phyloP scores from a whole-genome alignment of 192 early-diverging fungal genomes.

The Gaertneriomyces semiglobifer region DNA sequence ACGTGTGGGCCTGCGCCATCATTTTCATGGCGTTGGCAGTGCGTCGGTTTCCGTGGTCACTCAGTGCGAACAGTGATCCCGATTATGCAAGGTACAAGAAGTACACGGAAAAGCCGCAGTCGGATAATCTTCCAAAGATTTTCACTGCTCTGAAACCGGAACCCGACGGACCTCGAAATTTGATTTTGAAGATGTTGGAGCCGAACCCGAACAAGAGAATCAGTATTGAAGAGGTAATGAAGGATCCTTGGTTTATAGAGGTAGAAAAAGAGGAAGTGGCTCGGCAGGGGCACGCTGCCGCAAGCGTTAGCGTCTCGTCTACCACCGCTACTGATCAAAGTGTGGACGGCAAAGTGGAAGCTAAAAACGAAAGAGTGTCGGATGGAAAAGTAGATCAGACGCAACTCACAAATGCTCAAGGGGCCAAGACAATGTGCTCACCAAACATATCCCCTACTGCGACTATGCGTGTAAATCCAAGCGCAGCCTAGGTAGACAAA shows the following conservation, averaged over 20 bases:
- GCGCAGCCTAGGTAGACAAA: too few relatives aligned
- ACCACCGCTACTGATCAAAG: too few relatives aligned
- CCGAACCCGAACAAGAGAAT: constrained; percentile 17
- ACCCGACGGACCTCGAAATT: constrained; percentile 2
- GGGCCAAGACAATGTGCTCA: too few relatives aligned
- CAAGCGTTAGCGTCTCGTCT: too few relatives aligned
- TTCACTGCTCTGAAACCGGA: constrained; percentile 8
- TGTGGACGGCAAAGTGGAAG: too few relatives aligned
- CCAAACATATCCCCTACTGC: too few relatives aligned
- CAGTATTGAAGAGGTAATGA: constrained; percentile 20
- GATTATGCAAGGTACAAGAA: constrained; percentile 27
- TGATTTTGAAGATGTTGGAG: constrained; percentile 27
- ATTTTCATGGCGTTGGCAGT: constrained; percentile 37
- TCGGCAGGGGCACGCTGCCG: neutral
- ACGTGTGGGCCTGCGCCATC: constrained; percentile 79
- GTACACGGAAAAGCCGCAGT: neutral
- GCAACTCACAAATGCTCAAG: too few relatives aligned
- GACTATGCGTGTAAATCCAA: too few relatives aligned
- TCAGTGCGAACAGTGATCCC: constrained; percentile 30
- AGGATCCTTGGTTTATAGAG: constrained; percentile 22
- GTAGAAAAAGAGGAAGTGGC: constrained; percentile 4
- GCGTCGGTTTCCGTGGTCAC: constrained; percentile 48
- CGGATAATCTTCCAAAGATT: neutral
- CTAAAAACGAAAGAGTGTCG: too few relatives aligned
- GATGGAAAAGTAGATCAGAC: too few relatives aligned